A percentile compares a stretch with the other conserved stretches of the same genome.
phyloP scores from a whole-genome alignment of 2,329 filamentous ascomycete genomes.

The Paraconiothyrium sp. region DNA sequence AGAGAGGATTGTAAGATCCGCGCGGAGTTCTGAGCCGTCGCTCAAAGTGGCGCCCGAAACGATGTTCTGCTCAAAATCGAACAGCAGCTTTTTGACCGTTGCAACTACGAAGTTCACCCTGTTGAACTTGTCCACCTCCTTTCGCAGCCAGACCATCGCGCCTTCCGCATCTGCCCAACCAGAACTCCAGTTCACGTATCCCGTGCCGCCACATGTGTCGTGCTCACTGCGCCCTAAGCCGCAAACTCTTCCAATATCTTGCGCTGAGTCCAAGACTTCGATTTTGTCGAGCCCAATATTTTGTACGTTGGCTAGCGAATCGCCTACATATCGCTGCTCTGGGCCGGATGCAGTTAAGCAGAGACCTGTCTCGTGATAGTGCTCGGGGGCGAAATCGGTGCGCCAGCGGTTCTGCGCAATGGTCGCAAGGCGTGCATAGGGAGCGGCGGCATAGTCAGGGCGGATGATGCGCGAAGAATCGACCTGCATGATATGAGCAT shows the following conservation, averaged over 20 bases:
- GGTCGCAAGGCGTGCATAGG: slow-evolving; percentile 78
- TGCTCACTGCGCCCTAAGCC: slow-evolving; percentile 53
- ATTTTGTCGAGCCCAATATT: slow-evolving; percentile 50
- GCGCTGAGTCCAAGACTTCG: slow-evolving; percentile 49
- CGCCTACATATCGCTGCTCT: slow-evolving; percentile 52
- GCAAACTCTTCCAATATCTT: slow-evolving; percentile 52
- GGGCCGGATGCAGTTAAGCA: slow-evolving; percentile 68
- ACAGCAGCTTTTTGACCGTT: slow-evolving; percentile 58
- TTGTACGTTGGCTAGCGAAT: slow-evolving; percentile 47
- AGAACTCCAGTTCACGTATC: slow-evolving; percentile 76
- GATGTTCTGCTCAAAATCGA: slow-evolving; percentile 43
- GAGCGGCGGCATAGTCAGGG: slow-evolving; percentile 81
- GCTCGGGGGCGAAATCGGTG: slow-evolving; percentile 68
- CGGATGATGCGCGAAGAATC: slow-evolving; percentile 71
- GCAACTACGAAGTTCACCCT: slow-evolving; percentile 61
- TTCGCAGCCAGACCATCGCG: slow-evolving; percentile 71
- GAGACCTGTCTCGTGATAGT: slow-evolving; percentile 77
- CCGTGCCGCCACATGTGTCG: slow-evolving; percentile 63
- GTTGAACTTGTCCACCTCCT: slow-evolving; percentile 63
- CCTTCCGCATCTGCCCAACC: slow-evolving; percentile 84
- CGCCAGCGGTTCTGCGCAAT: slow-evolving; percentile 77
- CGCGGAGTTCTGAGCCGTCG: slow-evolving; percentile 62
- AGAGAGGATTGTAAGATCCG: slow-evolving; percentile 80
- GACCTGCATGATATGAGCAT: slow-evolving; percentile 46
- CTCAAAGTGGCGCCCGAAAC: slow-evolving; percentile 69